Evolutionary conservation across 23 red algal species (phyloP), one percentile per base, ranked within the genome.

Genomic region (Pyropia haitanensis): DNA sequence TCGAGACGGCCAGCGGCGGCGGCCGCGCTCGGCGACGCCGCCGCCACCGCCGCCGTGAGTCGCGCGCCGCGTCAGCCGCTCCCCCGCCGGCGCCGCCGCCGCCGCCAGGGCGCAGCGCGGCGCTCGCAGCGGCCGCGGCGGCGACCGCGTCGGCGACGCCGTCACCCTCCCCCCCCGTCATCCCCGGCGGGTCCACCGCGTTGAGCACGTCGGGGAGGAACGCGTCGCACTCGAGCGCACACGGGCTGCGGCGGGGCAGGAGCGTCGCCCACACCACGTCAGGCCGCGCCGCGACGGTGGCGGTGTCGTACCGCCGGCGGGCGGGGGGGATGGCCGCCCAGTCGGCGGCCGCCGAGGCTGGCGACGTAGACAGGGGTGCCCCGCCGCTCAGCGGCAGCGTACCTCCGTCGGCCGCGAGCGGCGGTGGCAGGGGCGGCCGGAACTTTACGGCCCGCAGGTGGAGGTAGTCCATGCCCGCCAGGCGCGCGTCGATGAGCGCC

Each of bases 391-490:
- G 13, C 39, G 39, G 39, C 10, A 0, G 8, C 0, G 39, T 46
- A 9, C 10, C 39, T 9, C 39, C 39, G 39, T 4, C 39, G 39
- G 39, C 1, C 0, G 39, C 1, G 39, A 4, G 39, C 39, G 39
- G 7, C 39, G 39, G 39, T 12, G 81, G 73, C 23, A 91, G 58
- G 13, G 94, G 80, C 28, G 19, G 24, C 26, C 94, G 80, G 53
- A 98, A 98, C 23, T 73, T 67, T 48, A 60, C 32, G 15, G 49
- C 31, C 14, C 57, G 57, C 26, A 91, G 46, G 39, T 80, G 44
- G 6, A 98, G 69, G 29, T 78, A 90, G 44, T 60, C 88, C 79
- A 98, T 90, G 9, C 85, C 94, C 19, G 81, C 76, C 5, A 98
- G 44, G 46, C 56, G 58, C 46, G 74, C 58, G 75, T 98, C 94